These are phyloP conservation scores for Diaporthe ilicicola DNA, from an alignment of 2,329 filamentous ascomycete species.

Conservation along the genomic window DNA sequence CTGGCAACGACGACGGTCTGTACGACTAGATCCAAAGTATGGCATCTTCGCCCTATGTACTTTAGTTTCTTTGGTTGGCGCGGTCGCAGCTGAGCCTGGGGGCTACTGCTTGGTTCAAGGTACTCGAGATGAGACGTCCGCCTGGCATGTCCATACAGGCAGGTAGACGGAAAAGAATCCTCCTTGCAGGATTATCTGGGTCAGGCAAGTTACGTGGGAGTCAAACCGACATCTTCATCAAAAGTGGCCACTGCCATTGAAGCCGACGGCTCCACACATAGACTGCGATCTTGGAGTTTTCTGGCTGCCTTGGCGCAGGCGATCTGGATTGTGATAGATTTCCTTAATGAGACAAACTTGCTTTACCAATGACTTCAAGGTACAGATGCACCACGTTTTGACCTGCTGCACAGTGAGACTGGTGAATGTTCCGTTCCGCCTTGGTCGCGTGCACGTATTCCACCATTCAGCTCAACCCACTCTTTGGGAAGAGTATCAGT, in stretches of 20 bases:
- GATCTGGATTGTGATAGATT: constrained; percentile 35
- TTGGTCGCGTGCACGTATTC: no score
- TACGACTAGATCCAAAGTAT: constrained; percentile 76
- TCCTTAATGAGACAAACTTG: constrained; percentile 31
- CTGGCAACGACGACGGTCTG: constrained; percentile 94
- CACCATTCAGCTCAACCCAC: no score
- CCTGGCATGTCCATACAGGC: neutral
- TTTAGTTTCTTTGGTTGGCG: constrained; percentile 50
- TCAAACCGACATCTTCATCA: constrained; percentile 13
- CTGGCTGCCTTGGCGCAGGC: constrained; percentile 34
- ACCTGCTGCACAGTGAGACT: no score
- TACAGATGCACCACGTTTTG: neutral
- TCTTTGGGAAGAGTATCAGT: no score
- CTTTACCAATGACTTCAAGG: constrained; percentile 17
- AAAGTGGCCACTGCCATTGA: constrained; percentile 7
- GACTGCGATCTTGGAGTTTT: constrained; percentile 34
- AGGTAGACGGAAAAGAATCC: neutral
- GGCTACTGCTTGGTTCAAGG: constrained; percentile 5
- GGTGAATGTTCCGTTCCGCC: no score
- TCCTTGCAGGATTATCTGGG: constrained; percentile 22
- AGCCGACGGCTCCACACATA: constrained; percentile 27
- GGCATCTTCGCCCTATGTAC: constrained; percentile 49
- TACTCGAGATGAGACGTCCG: neutral
- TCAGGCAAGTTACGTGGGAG: constrained; percentile 7
- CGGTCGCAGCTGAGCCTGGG: neutral